Percentiles rank a stretch among this genome's conserved stretches.
phyloP scores from a whole-genome alignment of 495 filamentous ascomycete species.

The Usnea hakonensis region DNA sequence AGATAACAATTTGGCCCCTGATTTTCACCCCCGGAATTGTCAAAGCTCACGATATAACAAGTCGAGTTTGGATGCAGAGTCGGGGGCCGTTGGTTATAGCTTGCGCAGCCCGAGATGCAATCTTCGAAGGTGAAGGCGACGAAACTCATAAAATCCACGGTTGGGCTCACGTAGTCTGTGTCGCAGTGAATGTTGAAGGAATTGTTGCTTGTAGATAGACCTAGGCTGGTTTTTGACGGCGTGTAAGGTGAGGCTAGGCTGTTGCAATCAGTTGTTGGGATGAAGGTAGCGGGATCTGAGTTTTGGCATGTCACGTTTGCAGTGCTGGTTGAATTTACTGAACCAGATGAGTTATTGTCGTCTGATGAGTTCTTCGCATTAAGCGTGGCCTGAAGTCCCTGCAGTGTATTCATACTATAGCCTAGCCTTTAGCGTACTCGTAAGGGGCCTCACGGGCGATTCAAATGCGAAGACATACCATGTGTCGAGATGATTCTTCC shows the following conservation, averaged over 20 bases:
- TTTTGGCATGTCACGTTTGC: not conserved
- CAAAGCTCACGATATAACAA: no score
- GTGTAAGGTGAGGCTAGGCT: not conserved
- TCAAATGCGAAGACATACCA: not conserved
- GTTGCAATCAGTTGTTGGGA: not conserved
- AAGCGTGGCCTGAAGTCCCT: not conserved
- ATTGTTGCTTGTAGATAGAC: not conserved
- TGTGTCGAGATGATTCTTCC: not conserved
- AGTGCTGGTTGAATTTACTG: not conserved
- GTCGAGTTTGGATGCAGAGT: no score
- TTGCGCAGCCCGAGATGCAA: not conserved
- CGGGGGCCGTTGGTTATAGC: no score
- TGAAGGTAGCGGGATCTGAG: not conserved
- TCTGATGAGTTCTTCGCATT: not conserved
- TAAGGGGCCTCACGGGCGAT: not conserved
- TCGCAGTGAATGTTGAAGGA: not conserved
- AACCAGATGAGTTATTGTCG: not conserved
- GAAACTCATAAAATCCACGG: not conserved
- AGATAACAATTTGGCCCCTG: no score
- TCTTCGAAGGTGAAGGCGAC: not conserved
- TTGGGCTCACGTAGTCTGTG: not conserved
- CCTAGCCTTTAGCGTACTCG: not conserved
- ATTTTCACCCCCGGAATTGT: no score
- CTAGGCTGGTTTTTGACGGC: not conserved
- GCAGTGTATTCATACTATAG: no score